Percentiles rank a stretch among this genome's conserved stretches.
phyloP scores from a whole-genome alignment of 2,329 filamentous ascomycete species.

The Lachnellula arida region DNA sequence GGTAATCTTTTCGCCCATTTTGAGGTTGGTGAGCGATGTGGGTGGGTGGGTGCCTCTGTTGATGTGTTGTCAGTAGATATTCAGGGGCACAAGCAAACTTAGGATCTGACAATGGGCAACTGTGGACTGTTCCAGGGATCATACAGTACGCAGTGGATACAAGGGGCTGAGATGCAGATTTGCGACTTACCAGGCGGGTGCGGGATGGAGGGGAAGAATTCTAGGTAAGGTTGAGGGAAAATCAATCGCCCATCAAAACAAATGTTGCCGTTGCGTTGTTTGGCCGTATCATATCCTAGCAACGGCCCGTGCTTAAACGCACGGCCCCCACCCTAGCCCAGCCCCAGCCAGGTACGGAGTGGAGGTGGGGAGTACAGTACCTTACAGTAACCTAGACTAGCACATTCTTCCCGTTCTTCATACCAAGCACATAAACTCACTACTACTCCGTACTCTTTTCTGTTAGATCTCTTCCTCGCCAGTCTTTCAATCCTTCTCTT shows the following conservation, averaged over 20 bases:
- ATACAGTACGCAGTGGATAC: neutral
- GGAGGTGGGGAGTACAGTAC: too few relatives aligned
- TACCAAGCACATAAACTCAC: neutral
- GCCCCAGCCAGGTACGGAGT: too few relatives aligned
- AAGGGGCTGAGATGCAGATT: neutral
- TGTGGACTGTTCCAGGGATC: neutral
- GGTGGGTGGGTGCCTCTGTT: slow-evolving; percentile 13
- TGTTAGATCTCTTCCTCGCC: neutral
- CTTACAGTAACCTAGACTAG: neutral
- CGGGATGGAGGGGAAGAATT: neutral
- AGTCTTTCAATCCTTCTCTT: too few relatives aligned
- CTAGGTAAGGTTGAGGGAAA: neutral
- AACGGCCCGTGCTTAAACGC: too few relatives aligned
- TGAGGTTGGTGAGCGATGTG: slow-evolving; percentile 8
- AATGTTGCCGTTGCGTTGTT: neutral
- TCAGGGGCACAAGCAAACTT: neutral
- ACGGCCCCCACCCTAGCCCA: too few relatives aligned
- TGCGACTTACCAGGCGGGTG: neutral
- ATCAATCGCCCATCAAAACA: slow-evolving; percentile 3
- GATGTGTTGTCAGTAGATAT: slow-evolving; percentile 14
- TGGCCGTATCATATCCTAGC: neutral
- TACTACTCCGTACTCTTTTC: neutral
- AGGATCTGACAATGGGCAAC: neutral
- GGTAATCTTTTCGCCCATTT: slow-evolving; percentile 53
- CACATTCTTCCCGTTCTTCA: neutral